Conservation (phyloP, 352 stramenopile species). For the Phytopythium delawarense region DNA sequence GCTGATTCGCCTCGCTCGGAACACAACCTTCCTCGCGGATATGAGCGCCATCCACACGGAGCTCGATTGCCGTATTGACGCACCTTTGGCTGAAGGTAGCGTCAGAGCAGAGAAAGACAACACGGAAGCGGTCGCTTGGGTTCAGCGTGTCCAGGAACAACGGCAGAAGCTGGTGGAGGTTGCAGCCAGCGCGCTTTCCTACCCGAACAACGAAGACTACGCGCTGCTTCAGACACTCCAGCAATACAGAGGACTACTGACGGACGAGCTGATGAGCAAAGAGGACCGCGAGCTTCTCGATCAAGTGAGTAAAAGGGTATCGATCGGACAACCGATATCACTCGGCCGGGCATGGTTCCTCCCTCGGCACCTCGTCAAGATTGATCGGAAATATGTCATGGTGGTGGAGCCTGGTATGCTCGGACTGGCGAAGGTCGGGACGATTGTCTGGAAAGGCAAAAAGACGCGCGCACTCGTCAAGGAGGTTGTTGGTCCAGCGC, state of each 20-base stretch:
- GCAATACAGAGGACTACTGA: not conserved
- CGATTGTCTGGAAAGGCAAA: not conserved
- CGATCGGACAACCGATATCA: too few relatives aligned
- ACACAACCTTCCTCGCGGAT: not conserved
- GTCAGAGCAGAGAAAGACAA: not conserved
- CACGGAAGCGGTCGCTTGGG: not conserved
- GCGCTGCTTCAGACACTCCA: not conserved
- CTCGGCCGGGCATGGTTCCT: not conserved
- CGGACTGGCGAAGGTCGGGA: not conserved
- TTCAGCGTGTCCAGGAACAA: not conserved
- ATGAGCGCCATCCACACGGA: not conserved
- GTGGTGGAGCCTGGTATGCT: not conserved
- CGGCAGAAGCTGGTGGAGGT: not conserved
- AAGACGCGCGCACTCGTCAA: not conserved
- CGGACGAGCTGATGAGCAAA: not conserved
- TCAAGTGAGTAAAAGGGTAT: not conserved
- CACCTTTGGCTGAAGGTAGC: not conserved
- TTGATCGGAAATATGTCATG: too few relatives aligned
- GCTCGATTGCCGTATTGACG: not conserved
- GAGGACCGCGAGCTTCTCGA: not conserved
- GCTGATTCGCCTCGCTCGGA: not conserved
- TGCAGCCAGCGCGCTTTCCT: not conserved
- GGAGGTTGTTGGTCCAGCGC: not conserved
- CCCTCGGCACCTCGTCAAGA: not conserved
- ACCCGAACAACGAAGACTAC: not conserved